Evolutionary conservation across 257 asterid genomes (phyloP).

Genomic region (Solanum chiquidenum): DNA sequence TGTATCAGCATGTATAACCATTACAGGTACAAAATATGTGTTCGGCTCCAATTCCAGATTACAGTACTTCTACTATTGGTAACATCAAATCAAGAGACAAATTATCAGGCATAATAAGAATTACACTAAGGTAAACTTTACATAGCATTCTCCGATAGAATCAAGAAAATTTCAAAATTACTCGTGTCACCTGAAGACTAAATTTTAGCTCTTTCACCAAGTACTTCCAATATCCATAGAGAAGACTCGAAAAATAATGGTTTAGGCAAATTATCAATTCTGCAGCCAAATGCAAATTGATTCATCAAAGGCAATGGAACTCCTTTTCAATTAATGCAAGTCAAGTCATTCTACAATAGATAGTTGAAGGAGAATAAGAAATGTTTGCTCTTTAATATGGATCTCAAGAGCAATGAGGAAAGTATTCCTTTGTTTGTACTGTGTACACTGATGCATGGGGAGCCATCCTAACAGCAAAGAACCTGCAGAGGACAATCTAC

Average conservation of each 20-base stretch:
- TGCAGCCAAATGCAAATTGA: neutral
- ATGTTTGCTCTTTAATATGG: neutral
- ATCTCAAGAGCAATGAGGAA: neutral
- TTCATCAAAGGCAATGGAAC: neutral
- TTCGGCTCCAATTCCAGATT: neutral
- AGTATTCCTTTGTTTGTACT: neutral
- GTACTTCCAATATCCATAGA: neutral
- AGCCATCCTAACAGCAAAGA: neutral
- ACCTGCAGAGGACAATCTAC: neutral
- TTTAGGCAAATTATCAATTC: neutral
- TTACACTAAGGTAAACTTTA: neutral
- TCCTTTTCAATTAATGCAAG: neutral
- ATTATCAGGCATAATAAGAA: neutral
- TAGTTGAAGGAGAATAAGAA: neutral
- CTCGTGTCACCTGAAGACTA: neutral
- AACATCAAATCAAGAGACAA: neutral
- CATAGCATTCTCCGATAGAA: neutral
- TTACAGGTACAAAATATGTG: neutral
- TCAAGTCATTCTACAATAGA: neutral
- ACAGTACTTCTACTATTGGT: neutral
- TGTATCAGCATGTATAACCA: neutral
- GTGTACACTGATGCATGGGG: neutral
- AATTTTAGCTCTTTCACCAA: neutral
- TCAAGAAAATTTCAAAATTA: neutral
- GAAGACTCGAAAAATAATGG: neutral